These are phyloP conservation scores for Paecilomyces formosus DNA, from an alignment of 2,329 filamentous ascomycete genomes.

Conservation along the genomic window DNA sequence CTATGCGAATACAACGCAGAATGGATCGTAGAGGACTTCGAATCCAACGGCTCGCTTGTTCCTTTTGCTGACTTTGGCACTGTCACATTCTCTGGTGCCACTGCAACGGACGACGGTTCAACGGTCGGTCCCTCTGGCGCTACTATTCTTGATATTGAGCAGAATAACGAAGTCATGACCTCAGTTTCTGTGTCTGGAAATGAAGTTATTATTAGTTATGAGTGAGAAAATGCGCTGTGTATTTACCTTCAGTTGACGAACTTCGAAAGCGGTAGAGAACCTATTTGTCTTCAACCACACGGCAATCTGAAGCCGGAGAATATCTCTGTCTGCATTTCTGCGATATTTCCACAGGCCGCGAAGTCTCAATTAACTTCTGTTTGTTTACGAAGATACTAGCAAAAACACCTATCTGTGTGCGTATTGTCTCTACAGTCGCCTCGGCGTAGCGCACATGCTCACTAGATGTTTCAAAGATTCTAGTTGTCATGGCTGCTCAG, in stretches of 20 bases:
- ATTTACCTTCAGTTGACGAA: not conserved
- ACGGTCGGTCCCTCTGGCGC: conserved; percentile 29
- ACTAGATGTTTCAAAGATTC: too few species aligned
- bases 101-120: conserved; percentile 21
- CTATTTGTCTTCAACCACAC: not conserved
- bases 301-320: too few species aligned
- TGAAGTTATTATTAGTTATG: conserved; percentile 18
- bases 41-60: conserved; percentile 29
- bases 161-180: conserved; percentile 30
- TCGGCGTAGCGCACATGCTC: too few species aligned
- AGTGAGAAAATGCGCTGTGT: not conserved
- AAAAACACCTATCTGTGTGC: too few species aligned
- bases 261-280: not conserved
- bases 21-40: conserved; percentile 54
- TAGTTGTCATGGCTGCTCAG: too few species aligned
- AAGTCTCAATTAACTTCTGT: too few species aligned
- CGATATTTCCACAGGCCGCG: too few species aligned
- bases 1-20: conserved; percentile 53
- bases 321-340: too few species aligned
- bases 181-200: conserved; percentile 13
- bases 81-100: conserved; percentile 38
- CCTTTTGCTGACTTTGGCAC: conserved; percentile 42
- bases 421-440: too few species aligned
- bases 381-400: too few species aligned
- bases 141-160: conserved; percentile 40